Percentiles rank a stretch among this genome's conserved stretches.
phyloP scores from a whole-genome alignment of 495 filamentous ascomycete genomes.

The Endocarpon pusillum region DNA sequence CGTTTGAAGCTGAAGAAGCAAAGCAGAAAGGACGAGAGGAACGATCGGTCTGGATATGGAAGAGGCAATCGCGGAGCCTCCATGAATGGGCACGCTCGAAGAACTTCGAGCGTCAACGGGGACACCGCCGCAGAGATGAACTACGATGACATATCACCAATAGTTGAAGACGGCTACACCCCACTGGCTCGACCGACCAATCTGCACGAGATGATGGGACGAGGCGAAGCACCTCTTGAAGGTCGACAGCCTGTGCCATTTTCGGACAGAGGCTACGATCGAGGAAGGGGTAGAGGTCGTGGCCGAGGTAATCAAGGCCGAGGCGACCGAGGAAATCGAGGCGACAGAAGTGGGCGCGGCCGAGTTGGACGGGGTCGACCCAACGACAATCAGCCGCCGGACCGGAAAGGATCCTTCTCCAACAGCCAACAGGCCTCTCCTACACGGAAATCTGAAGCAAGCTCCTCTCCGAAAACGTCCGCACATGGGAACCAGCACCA shows the following conservation, averaged over 20 bases:
- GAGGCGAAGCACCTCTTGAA: constrained; percentile 31
- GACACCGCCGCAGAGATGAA: constrained; percentile 25
- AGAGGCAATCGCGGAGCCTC: constrained; percentile 17
- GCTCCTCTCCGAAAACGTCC: constrained; percentile 12
- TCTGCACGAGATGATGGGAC: constrained; percentile 34
- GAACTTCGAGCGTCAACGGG: neutral
- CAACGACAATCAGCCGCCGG: constrained; percentile 17
- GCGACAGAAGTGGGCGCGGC: constrained; percentile 24
- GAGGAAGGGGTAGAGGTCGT: constrained; percentile 23
- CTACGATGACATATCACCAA: constrained; percentile 39
- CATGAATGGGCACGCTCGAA: constrained; percentile 7
- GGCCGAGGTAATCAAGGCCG: constrained; percentile 29
- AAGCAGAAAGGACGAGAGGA: constrained; percentile 26
- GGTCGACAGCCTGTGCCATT: constrained; percentile 10
- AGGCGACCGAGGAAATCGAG: constrained; percentile 34
- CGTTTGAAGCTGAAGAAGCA: constrained; percentile 42
- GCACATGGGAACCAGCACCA: constrained; percentile 17
- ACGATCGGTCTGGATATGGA: constrained; percentile 19
- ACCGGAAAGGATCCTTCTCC: constrained; percentile 5
- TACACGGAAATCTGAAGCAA: constrained; percentile 17
- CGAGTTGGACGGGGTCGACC: constrained; percentile 23
- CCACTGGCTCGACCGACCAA: constrained; percentile 48
- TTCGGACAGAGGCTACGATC: constrained; percentile 12
- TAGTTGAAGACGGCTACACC: constrained; percentile 38
- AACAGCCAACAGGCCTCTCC: constrained; percentile 8